Conservation (phyloP, 208 protist genomes). For the Leishmania turanica region DNA sequence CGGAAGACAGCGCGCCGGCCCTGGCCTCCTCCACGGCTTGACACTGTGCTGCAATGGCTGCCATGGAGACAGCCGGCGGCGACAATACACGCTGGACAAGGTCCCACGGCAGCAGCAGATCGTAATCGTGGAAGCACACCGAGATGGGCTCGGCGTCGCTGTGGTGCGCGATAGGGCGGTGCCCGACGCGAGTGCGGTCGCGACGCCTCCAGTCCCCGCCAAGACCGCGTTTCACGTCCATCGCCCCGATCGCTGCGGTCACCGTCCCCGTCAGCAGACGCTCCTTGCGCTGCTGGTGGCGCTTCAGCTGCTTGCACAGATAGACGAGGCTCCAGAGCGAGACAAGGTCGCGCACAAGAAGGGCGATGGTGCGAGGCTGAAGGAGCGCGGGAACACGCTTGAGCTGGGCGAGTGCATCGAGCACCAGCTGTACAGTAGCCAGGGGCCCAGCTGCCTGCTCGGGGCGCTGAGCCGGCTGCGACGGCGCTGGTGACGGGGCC, state of each 20-base stretch:
- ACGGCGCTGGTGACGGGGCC: background rate
- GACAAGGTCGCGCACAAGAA: conserved; percentile 17
- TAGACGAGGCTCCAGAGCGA: conserved; percentile 31
- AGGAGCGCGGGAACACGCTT: conserved; percentile 16
- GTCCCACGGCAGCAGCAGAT: conserved; percentile 35
- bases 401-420: conserved; percentile 19
- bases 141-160: conserved; percentile 6
- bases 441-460: conserved; percentile 12
- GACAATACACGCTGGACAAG: conserved; percentile 9
- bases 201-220: background rate
- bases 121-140: conserved; percentile 47
- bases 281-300: conserved; percentile 24
- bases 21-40: background rate
- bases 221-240: background rate
- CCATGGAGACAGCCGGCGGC: background rate
- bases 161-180: background rate
- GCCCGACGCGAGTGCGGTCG: background rate
- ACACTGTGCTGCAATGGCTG: conserved; percentile 8
- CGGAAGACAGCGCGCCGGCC: background rate
- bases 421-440: conserved; percentile 18
- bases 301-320: conserved; percentile 27
- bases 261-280: conserved; percentile 10
- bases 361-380: conserved; percentile 22
- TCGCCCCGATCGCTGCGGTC: background rate
- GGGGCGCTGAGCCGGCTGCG: background rate